phyloP scores from a whole-genome alignment of 2,329 filamentous ascomycete genomes.

The Botryotinia globosa region DNA sequence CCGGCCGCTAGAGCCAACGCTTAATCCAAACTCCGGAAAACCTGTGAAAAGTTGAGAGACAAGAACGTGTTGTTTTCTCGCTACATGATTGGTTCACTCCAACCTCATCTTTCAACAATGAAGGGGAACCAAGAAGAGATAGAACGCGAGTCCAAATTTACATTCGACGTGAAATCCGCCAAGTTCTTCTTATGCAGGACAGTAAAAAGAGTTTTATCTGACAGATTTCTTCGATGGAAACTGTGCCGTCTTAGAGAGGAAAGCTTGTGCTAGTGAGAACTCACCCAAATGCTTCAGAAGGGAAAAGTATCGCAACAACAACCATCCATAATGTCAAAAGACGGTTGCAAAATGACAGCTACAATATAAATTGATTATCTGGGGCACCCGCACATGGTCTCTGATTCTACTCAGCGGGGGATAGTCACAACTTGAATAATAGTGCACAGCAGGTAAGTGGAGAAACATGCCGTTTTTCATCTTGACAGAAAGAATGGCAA shows the following conservation, averaged over 20 bases:
- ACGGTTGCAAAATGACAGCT: neutral
- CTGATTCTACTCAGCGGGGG: neutral
- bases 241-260: constrained; percentile 11
- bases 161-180: neutral
- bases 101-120: constrained; percentile 6
- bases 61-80: constrained; percentile 7
- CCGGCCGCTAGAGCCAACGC: constrained; percentile 10
- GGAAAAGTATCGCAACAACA: neutral
- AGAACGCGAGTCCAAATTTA: neutral
- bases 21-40: neutral
- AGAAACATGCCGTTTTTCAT: neutral
- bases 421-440: neutral
- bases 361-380: neutral
- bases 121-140: neutral
- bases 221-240: neutral
- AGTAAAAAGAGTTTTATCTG: neutral
- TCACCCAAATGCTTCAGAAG: neutral
- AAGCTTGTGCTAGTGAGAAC: neutral
- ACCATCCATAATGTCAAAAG: neutral
- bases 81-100: neutral
- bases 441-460: neutral
- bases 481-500: neutral
- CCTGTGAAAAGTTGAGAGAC: constrained; percentile 4
- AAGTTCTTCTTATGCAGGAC: neutral
- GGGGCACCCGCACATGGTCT: constrained; percentile 7